Percentiles rank a stretch among this genome's conserved stretches.
Evolutionary conservation across 2,329 filamentous ascomycete species (phyloP).

Genomic region (Colletotrichum lupini): DNA sequence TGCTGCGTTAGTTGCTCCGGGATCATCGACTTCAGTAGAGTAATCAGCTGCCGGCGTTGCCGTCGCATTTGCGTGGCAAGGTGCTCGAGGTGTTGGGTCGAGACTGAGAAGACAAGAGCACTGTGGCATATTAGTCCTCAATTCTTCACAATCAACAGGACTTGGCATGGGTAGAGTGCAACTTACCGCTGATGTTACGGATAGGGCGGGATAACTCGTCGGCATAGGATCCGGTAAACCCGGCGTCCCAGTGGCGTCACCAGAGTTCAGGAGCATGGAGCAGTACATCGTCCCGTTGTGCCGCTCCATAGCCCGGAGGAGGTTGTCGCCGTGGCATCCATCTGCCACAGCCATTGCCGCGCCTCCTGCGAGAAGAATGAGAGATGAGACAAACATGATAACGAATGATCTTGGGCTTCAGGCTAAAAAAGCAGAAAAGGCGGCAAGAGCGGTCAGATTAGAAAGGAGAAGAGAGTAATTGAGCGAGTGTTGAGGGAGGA

Average conservation of each 20-base stretch:
- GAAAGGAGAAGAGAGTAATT: background rate
- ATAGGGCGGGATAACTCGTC: conserved; percentile 1
- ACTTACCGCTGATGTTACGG: conserved; percentile 28
- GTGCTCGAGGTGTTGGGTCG: background rate
- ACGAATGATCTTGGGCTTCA: background rate
- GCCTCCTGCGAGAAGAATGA: background rate
- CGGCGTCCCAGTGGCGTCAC: background rate
- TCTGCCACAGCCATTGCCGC: background rate
- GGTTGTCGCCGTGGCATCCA: conserved; percentile 32
- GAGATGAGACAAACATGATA: background rate
- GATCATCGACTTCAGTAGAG: background rate
- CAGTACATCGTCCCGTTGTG: conserved; percentile 30
- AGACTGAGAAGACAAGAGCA: conserved; percentile 28
- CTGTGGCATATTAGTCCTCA: background rate
- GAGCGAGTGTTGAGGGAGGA: background rate
- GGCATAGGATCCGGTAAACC: background rate
- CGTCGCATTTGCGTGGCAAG: background rate
- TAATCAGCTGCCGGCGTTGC: background rate
- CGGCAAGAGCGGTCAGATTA: too few relatives aligned
- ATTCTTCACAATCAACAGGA: background rate
- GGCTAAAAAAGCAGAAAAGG: too few relatives aligned
- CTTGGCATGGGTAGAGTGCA: too few relatives aligned
- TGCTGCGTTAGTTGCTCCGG: background rate
- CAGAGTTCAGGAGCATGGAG: background rate
- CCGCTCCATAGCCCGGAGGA: conserved; percentile 31